Evolutionary conservation across 805 yeast genomes (phyloP).

Genomic region (Barnettozyma populi): DNA sequence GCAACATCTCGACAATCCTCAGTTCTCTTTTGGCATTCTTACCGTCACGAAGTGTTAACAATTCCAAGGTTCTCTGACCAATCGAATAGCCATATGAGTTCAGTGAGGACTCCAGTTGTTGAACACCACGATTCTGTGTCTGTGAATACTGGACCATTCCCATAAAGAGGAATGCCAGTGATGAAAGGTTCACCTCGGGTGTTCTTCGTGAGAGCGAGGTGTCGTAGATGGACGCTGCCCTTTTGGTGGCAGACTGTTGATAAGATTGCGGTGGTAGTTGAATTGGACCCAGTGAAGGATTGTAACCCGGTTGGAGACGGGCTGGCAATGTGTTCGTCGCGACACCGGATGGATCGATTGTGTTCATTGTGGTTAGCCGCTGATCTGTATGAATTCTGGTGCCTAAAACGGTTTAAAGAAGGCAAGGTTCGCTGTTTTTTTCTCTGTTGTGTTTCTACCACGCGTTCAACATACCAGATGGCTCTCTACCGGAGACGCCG

Average conservation of each 20-base stretch:
- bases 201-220: conserved; percentile 59
- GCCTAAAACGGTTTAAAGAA: not conserved
- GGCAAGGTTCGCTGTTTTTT: not conserved
- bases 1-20: conserved; percentile 59
- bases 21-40: conserved; percentile 60
- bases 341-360: conserved; percentile 7
- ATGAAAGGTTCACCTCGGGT: conserved; percentile 60
- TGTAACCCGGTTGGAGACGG: conserved; percentile 18
- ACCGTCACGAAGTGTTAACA: conserved; percentile 65
- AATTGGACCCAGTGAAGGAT: conserved; percentile 26
- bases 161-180: conserved; percentile 63
- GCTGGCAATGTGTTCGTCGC: not conserved
- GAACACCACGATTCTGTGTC: conserved; percentile 56
- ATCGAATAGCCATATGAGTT: conserved; percentile 74
- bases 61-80: conserved; percentile 67
- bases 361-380: conserved; percentile 3
- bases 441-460: not conserved
- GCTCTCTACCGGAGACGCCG: conserved; percentile 19
- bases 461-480: not conserved
- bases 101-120: conserved; percentile 56
- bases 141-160: conserved; percentile 67
- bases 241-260: conserved; percentile 15
- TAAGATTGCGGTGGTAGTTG: conserved; percentile 23
- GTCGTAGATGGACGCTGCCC: conserved; percentile 47
- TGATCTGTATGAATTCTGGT: not conserved